phyloP scores from a whole-genome alignment of 2,329 filamentous ascomycete species.

The Boeremia lycopersici region DNA sequence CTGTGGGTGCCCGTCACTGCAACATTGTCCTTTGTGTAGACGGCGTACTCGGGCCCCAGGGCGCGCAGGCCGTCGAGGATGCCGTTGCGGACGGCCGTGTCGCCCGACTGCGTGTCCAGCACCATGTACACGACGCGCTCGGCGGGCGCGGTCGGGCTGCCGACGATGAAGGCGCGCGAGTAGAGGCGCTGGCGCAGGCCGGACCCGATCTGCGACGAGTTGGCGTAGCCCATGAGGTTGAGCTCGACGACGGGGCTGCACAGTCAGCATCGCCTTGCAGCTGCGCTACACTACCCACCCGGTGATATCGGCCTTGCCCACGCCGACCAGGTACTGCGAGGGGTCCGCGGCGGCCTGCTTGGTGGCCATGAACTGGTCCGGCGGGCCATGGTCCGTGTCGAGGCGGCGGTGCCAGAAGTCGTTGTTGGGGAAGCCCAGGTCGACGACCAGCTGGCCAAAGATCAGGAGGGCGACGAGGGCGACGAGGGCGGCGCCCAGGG shows the following conservation, averaged over 20 bases:
- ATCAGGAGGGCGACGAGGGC: constrained; percentile 41
- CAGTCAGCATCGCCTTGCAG: not conserved
- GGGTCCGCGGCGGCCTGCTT: constrained; percentile 47
- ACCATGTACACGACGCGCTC: constrained; percentile 87
- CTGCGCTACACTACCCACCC: constrained; percentile 53
- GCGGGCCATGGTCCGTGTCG: constrained; percentile 30
- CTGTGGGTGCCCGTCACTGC: constrained; percentile 93
- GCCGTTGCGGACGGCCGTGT: constrained; percentile 87
- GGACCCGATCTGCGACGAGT: constrained; percentile 78
- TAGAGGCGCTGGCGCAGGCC: constrained; percentile 88
- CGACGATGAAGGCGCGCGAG: constrained; percentile 87
- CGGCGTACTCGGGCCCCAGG: constrained; percentile 72
- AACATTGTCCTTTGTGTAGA: constrained; percentile 80
- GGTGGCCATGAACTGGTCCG: constrained; percentile 33
- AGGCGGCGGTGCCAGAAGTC: constrained; percentile 46
- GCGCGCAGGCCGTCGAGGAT: constrained; percentile 75
- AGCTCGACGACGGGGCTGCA: constrained; percentile 82
- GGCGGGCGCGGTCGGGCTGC: constrained; percentile 65
- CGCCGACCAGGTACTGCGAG: constrained; percentile 66
- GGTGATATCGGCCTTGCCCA: constrained; percentile 75
- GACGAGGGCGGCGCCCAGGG: constrained; percentile 44
- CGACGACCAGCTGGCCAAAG: constrained; percentile 42
- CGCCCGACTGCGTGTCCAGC: constrained; percentile 83
- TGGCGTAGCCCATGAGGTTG: constrained; percentile 90
- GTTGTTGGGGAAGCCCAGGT: constrained; percentile 42